Evolutionary conservation across 495 filamentous ascomycete species (phyloP).

Genomic region (Articulospora tetracladia): DNA sequence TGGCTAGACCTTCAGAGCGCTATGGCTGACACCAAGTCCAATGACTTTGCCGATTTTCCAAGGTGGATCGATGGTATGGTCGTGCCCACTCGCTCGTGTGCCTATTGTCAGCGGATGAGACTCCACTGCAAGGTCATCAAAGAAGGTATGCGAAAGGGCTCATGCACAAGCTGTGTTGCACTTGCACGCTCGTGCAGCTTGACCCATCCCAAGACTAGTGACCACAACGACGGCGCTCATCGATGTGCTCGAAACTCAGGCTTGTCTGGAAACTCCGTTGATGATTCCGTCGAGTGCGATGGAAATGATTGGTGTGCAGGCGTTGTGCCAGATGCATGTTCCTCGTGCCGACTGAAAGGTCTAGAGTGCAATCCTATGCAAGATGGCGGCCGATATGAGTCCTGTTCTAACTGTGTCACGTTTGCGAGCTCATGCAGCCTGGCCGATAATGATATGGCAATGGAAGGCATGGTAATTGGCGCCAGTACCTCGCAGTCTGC

Average conservation of each 20-base stretch:
- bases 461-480: not conserved
- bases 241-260: constrained; percentile 47
- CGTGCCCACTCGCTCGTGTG: constrained; percentile 51
- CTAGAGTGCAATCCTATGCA: constrained; percentile 68
- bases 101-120: constrained; percentile 63
- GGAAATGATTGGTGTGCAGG: not conserved
- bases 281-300: constrained; percentile 30
- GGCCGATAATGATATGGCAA: not conserved
- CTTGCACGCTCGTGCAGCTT: constrained; percentile 54
- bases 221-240: constrained; percentile 9
- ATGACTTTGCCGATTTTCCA: constrained; percentile 30
- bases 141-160: constrained; percentile 61
- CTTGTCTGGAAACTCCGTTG: constrained; percentile 36
- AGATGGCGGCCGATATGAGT: constrained; percentile 54
- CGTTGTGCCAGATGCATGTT: constrained; percentile 44
- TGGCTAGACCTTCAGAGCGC: not conserved
- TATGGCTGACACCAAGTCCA: constrained; percentile 23
- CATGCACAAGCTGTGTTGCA: constrained; percentile 76
- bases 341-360: constrained; percentile 63
- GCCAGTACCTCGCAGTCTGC: not conserved
- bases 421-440: constrained; percentile 73
- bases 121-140: constrained; percentile 74
- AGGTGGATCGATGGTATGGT: constrained; percentile 40
- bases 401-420: constrained; percentile 73
- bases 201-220: constrained; percentile 41